Percentiles rank a stretch among this genome's conserved stretches.
These are phyloP conservation scores for Diatrype stigma DNA, from an alignment of 2,329 filamentous ascomycete genomes.

Conservation along the genomic window DNA sequence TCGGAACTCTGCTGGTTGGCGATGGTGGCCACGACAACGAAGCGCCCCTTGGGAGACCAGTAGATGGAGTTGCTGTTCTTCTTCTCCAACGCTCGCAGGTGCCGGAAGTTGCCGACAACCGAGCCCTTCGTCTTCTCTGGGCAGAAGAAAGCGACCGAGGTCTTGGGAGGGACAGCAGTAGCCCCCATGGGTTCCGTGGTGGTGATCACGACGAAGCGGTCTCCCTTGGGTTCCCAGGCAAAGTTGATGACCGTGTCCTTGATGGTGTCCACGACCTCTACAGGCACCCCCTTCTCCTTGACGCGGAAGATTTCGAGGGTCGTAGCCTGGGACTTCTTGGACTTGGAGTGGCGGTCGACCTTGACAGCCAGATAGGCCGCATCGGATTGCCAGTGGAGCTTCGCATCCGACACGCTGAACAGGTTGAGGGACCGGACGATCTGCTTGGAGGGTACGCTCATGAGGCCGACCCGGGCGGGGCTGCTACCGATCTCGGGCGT, in stretches of 20 bases:
- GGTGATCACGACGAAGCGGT: conserved; percentile 95
- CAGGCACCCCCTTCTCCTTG: conserved; percentile 93
- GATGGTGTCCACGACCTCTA: conserved; percentile 95
- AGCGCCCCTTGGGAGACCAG: conserved; percentile 94
- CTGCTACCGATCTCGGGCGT: conserved; percentile 97
- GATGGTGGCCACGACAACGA: conserved; percentile 91
- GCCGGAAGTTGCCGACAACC: conserved; percentile 88
- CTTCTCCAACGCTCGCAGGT: conserved; percentile 92
- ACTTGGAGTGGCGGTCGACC: conserved; percentile 97
- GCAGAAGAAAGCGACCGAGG: conserved; percentile 91
- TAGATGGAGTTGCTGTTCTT: conserved; percentile 99
- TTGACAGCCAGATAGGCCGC: conserved; percentile 94
- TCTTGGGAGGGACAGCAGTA: conserved; percentile 86
- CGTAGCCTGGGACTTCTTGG: conserved; percentile 95
- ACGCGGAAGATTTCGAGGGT: conserved; percentile 98
- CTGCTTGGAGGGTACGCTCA: conserved; percentile 94
- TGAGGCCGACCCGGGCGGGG: conserved; percentile 92
- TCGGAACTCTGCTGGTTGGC: conserved; percentile 91
- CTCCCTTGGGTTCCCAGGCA: conserved; percentile 97
- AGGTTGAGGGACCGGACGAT: conserved; percentile 91
- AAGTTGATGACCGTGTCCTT: conserved; percentile 99
- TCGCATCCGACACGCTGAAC: conserved; percentile 96
- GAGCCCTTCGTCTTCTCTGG: conserved; percentile 88
- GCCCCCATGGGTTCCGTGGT: conserved; percentile 77
- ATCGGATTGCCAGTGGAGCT: conserved; percentile 98